Percentiles rank a stretch among this genome's conserved stretches.
phyloP scores from a whole-genome alignment of 331 rosid genomes.

The Prunus yedoensis region DNA sequence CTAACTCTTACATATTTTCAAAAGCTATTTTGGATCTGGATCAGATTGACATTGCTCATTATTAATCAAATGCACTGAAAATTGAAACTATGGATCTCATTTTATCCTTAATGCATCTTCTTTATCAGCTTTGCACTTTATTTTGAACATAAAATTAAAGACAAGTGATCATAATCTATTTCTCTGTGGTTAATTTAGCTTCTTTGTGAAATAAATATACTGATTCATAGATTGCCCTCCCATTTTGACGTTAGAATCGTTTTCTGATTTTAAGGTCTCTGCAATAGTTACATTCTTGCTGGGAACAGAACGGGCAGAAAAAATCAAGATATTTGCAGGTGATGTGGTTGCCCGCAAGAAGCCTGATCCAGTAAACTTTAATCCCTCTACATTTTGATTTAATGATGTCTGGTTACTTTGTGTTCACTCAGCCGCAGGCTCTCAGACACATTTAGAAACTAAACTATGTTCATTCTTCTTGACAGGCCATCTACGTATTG shows the following conservation, averaged over 20 bases:
- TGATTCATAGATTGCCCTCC: neutral
- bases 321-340: conserved; percentile 92
- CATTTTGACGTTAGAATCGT: conserved; percentile 20
- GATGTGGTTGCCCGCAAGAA: conserved; percentile 96
- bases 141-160: neutral
- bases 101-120: neutral
- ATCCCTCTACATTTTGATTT: conserved; percentile 10
- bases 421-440: neutral
- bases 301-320: conserved; percentile 86
- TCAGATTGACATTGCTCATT: conserved; percentile 2
- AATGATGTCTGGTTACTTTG: neutral
- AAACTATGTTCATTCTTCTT: conserved; percentile 28
- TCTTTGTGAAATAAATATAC: conserved; percentile 6
- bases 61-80: neutral
- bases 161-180: neutral
- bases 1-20: conserved; percentile 12
- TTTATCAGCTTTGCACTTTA: conserved; percentile 1
- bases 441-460: conserved; percentile 5
- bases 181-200: conserved; percentile 3
- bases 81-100: conserved; percentile 4
- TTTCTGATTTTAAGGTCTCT: conserved; percentile 63
- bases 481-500: conserved; percentile 83
- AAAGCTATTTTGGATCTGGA: neutral
- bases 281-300: conserved; percentile 87
- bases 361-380: conserved; percentile 86